Conservation (phyloP, 257 asterid genomes). For the Capsicum pubescens region DNA sequence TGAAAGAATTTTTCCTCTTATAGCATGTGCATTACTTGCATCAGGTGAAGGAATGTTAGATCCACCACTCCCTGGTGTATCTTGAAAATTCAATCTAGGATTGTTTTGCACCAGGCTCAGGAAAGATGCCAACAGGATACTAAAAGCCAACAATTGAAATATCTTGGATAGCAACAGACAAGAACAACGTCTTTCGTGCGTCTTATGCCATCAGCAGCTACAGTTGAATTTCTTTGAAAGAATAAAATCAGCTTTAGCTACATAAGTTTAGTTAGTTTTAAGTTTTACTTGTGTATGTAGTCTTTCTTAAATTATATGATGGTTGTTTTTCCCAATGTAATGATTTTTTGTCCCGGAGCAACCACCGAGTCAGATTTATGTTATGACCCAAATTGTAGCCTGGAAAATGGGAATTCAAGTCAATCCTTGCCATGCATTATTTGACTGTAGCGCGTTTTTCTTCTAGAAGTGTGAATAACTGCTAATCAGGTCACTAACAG, state of each 20-base stretch:
- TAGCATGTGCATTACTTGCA: too few species aligned
- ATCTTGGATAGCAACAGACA: conserved; percentile 57
- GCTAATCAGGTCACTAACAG: background rate
- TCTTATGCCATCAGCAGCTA: conserved; percentile 62
- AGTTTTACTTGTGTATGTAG: background rate
- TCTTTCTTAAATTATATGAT: conserved; percentile 18
- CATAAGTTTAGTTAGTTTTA: background rate
- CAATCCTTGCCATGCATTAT: background rate
- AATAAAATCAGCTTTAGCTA: background rate
- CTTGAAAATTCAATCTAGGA: too few species aligned
- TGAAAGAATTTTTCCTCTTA: too few species aligned
- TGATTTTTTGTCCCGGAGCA: background rate
- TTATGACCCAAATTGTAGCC: background rate
- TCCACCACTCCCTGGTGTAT: too few species aligned
- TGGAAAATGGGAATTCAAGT: background rate
- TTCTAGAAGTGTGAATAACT: background rate
- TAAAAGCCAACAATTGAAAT: conserved; percentile 45
- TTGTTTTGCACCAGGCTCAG: too few species aligned
- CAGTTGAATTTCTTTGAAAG: conserved; percentile 40
- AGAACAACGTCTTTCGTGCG: conserved; percentile 56
- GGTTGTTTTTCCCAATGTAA: background rate
- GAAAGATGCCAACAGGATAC: too few species aligned
- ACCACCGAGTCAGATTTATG: background rate
- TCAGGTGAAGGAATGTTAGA: too few species aligned
- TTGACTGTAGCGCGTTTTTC: background rate